These are phyloP conservation scores for Podila horticola DNA, from an alignment of 192 early-diverging fungal species.

Conservation along the genomic window DNA sequence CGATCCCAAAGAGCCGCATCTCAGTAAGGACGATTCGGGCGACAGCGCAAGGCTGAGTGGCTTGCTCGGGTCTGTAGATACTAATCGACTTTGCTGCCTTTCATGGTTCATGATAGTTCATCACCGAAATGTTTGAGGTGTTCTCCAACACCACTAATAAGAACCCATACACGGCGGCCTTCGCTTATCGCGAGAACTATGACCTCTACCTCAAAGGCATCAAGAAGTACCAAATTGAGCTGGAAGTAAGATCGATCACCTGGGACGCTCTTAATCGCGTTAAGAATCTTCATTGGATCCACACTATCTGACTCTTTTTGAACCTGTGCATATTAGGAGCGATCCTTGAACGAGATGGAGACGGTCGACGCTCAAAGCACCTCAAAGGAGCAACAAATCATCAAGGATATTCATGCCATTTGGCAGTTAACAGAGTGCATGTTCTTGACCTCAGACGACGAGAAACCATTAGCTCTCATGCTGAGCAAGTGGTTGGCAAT, in stretches of 20 bases:
- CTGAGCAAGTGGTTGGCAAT: slow-evolving; percentile 26
- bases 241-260: slow-evolving; percentile 11
- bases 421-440: slow-evolving; percentile 40
- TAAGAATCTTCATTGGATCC: no score
- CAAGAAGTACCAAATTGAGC: slow-evolving; percentile 11
- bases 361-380: slow-evolving; percentile 3
- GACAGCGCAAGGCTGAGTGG: no score
- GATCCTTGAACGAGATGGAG: slow-evolving; percentile 19
- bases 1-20: slow-evolving; percentile 36
- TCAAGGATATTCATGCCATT: slow-evolving; percentile 20
- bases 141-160: slow-evolving; percentile 18
- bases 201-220: slow-evolving; percentile 35
- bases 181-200: slow-evolving; percentile 13
- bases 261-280: no score
- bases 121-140: slow-evolving; percentile 25
- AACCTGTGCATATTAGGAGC: slow-evolving; percentile 3
- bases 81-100: neutral
- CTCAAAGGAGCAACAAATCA: slow-evolving; percentile 17
- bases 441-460: slow-evolving; percentile 31
- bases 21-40: slow-evolving; percentile 16
- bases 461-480: slow-evolving; percentile 33
- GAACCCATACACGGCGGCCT: slow-evolving; percentile 21
- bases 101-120: slow-evolving; percentile 22
- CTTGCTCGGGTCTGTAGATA: neutral
- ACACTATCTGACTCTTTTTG: neutral